A percentile compares a stretch with the other conserved stretches of the same genome.
These are phyloP conservation scores for Dioscorea dumetorum DNA, from an alignment of 106 monocot genomes.

Conservation along the genomic window DNA sequence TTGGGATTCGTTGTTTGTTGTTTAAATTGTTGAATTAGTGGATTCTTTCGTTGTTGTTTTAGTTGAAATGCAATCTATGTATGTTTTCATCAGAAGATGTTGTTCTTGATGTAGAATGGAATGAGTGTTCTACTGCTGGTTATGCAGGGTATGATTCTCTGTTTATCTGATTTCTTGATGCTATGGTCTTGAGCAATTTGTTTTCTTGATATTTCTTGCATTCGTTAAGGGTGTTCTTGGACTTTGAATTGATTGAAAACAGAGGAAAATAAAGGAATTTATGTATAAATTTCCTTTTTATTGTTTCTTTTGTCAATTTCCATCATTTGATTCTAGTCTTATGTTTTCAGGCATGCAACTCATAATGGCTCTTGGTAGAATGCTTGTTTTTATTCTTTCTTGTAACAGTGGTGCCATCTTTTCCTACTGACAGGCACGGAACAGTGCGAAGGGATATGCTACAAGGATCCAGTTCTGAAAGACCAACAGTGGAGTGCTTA, in stretches of 20 bases:
- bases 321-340: background rate
- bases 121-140: too few species aligned
- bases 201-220: too few species aligned
- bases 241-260: too few species aligned
- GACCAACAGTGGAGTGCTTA: conserved; percentile 83
- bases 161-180: too few species aligned
- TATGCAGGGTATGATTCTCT: too few species aligned
- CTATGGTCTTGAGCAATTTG: too few species aligned
- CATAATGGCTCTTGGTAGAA: background rate
- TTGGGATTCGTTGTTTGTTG: background rate
- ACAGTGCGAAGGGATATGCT: conserved; percentile 89
- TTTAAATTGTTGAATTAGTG: too few species aligned
- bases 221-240: too few species aligned
- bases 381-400: background rate
- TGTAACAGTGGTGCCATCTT: background rate
- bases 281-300: conserved; percentile 1
- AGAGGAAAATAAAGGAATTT: background rate
- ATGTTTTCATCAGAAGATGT: background rate
- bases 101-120: background rate
- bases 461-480: conserved; percentile 96
- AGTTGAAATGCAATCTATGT: background rate
- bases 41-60: too few species aligned
- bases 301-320: background rate
- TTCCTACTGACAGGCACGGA: conserved; percentile 46
- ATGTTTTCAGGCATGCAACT: too few species aligned